These are phyloP conservation scores for Periconia digitata DNA, from an alignment of 2,329 filamentous ascomycete genomes.

Conservation along the genomic window DNA sequence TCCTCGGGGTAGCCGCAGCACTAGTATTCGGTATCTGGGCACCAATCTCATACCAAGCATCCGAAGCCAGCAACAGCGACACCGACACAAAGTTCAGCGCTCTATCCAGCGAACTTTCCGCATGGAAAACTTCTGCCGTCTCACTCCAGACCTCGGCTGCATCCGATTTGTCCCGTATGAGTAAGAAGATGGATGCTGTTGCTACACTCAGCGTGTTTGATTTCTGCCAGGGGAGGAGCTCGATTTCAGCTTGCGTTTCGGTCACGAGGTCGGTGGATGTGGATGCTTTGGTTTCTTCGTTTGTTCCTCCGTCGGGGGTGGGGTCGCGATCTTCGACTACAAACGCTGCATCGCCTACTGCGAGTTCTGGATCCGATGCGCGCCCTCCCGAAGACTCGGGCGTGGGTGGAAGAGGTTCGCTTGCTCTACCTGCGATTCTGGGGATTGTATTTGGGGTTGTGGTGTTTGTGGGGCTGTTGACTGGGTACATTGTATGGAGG, in stretches of 20 bases:
- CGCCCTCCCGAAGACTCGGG: neutral
- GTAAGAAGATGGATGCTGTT: neutral
- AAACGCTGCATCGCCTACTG: neutral
- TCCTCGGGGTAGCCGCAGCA: constrained; percentile 1
- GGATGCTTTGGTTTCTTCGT: neutral
- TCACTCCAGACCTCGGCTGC: neutral
- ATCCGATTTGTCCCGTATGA: neutral
- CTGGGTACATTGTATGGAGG: neutral
- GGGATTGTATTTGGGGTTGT: neutral
- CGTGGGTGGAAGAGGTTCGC: neutral
- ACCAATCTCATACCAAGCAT: constrained; percentile 2
- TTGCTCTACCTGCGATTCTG: neutral
- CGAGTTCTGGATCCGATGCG: neutral
- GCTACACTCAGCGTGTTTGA: neutral
- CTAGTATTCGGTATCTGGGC: constrained; percentile 8
- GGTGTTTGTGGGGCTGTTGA: neutral
- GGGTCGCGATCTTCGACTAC: neutral
- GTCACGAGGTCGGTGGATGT: neutral
- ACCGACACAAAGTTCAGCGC: neutral
- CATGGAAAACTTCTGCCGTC: neutral
- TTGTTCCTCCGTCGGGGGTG: neutral
- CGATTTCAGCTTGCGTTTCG: neutral
- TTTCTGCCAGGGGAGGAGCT: constrained; percentile 1
- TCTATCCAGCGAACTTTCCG: neutral
- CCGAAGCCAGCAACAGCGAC: neutral